A percentile compares a stretch with the other conserved stretches of the same genome.
Evolutionary conservation across 1,284 basidiomycete genomes (phyloP).

Genomic region (Sutorius eximius): DNA sequence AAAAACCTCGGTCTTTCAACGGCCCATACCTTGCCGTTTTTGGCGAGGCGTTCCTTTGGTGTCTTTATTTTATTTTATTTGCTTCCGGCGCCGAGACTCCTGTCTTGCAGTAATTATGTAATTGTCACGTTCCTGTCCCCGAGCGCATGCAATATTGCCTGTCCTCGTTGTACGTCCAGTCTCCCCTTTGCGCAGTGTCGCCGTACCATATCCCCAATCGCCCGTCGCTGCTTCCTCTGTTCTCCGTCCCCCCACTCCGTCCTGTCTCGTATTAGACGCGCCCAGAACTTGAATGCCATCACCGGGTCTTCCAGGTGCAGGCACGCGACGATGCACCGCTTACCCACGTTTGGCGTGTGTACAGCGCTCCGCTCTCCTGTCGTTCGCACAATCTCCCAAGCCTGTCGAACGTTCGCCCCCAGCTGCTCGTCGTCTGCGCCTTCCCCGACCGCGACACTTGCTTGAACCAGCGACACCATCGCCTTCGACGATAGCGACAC

Average conservation of each 20-base stretch:
- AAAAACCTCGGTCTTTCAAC: conserved; percentile 37
- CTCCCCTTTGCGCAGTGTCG: conserved; percentile 32
- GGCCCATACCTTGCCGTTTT: too few species aligned
- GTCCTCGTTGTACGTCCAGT: conserved; percentile 29
- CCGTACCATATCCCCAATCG: conserved; percentile 40
- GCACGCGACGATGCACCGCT: conserved; percentile 50
- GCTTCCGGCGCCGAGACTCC: too few species aligned
- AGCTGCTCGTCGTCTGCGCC: conserved; percentile 30
- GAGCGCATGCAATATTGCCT: conserved; percentile 40
- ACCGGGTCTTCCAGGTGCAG: conserved; percentile 47
- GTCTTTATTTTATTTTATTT: too few species aligned
- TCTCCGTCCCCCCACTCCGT: conserved; percentile 50
- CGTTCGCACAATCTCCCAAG: conserved; percentile 44
- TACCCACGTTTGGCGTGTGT: conserved; percentile 48
- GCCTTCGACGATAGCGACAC: conserved; percentile 47
- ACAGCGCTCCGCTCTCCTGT: conserved; percentile 38
- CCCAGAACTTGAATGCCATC: conserved; percentile 64
- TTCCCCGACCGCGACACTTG: conserved; percentile 34
- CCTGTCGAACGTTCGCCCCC: conserved; percentile 40
- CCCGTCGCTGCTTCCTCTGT: conserved; percentile 43
- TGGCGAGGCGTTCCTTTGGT: too few species aligned
- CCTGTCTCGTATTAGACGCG: conserved; percentile 44
- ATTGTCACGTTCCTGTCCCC: conserved; percentile 7
- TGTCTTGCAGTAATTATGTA: too few species aligned
- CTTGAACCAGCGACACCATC: conserved; percentile 48